A percentile compares a stretch with the other conserved stretches of the same genome.
Conservation (phyloP, 2,329 filamentous ascomycete species). For the Arachnopeziza araneosa region DNA sequence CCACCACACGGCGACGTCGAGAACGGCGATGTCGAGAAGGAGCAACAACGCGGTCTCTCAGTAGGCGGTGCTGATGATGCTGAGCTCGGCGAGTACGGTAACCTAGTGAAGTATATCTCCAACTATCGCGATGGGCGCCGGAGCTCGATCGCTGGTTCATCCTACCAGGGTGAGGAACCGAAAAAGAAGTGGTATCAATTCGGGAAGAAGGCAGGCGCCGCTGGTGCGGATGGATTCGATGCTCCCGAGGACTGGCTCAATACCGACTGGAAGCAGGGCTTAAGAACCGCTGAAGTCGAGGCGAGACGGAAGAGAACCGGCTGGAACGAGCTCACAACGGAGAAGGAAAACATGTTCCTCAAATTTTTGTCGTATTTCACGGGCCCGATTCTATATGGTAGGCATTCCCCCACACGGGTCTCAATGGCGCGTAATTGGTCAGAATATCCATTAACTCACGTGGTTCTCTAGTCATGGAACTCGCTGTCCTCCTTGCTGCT, state of each 20-base stretch:
- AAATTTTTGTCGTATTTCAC: conserved; percentile 73
- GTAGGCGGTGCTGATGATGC: conserved; percentile 17
- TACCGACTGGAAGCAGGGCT: conserved; percentile 61
- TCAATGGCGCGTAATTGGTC: neutral
- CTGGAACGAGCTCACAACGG: conserved; percentile 66
- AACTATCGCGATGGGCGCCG: conserved; percentile 57
- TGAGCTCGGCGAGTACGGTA: conserved; percentile 54
- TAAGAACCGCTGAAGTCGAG: conserved; percentile 55
- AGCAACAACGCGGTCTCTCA: conserved; percentile 3
- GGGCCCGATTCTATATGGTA: conserved; percentile 73
- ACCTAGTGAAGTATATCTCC: conserved; percentile 62
- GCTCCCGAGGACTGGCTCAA: conserved; percentile 62
- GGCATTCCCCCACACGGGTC: conserved; percentile 25
- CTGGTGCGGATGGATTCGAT: conserved; percentile 31
- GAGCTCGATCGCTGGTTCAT: conserved; percentile 38
- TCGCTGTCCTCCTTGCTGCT: conserved; percentile 66
- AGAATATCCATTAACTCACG: neutral
- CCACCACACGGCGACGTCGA: conserved; percentile 18
- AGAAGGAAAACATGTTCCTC: conserved; percentile 70
- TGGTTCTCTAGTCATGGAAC: conserved; percentile 60
- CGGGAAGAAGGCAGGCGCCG: conserved; percentile 43
- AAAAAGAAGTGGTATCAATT: conserved; percentile 48
- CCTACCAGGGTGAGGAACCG: conserved; percentile 28
- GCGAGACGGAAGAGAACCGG: conserved; percentile 59
- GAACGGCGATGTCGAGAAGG: conserved; percentile 23